Conservation (phyloP, 805 yeast species). For the Wickerhamiella kurtzmanii region DNA sequence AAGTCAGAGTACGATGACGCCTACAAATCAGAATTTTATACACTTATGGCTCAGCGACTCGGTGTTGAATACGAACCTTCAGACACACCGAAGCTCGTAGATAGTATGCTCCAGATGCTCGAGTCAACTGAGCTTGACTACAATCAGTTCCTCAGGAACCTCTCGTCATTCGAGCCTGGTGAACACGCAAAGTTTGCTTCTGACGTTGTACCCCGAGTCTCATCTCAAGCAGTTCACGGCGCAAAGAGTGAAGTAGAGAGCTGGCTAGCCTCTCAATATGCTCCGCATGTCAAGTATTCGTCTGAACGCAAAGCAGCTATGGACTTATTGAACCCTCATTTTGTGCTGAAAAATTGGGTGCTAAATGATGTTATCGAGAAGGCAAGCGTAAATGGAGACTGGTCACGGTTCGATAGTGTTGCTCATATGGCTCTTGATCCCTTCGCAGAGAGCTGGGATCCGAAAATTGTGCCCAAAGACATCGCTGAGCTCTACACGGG, state of each 20-base stretch:
- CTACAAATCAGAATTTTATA: slow-evolving; percentile 46
- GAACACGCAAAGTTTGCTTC: slow-evolving; percentile 19
- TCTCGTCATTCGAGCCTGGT: slow-evolving; percentile 30
- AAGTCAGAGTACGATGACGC: slow-evolving; percentile 52
- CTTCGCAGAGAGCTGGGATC: slow-evolving; percentile 41
- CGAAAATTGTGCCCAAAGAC: slow-evolving; percentile 10
- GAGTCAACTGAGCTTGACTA: slow-evolving; percentile 56
- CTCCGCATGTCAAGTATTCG: neutral
- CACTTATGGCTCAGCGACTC: slow-evolving; percentile 47
- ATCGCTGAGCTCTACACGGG: slow-evolving; percentile 42
- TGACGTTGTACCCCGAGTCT: slow-evolving; percentile 25
- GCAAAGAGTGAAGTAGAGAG: slow-evolving; percentile 33
- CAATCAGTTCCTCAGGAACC: slow-evolving; percentile 57
- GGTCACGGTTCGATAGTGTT: slow-evolving; percentile 43
- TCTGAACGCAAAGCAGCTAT: slow-evolving; percentile 32
- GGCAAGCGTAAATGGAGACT: slow-evolving; percentile 36
- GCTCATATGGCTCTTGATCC: slow-evolving; percentile 66
- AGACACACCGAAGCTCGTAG: slow-evolving; percentile 30
- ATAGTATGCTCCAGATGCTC: slow-evolving; percentile 50
- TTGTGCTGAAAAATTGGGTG: slow-evolving; percentile 76
- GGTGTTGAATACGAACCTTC: slow-evolving; percentile 40
- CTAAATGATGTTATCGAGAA: slow-evolving; percentile 65
- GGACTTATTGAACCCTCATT: slow-evolving; percentile 50
- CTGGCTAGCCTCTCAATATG: slow-evolving; percentile 43
- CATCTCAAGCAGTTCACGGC: slow-evolving; percentile 21